Evolutionary conservation across 2,329 filamentous ascomycete species (phyloP).

Genomic region (Monosporascus sp.): DNA sequence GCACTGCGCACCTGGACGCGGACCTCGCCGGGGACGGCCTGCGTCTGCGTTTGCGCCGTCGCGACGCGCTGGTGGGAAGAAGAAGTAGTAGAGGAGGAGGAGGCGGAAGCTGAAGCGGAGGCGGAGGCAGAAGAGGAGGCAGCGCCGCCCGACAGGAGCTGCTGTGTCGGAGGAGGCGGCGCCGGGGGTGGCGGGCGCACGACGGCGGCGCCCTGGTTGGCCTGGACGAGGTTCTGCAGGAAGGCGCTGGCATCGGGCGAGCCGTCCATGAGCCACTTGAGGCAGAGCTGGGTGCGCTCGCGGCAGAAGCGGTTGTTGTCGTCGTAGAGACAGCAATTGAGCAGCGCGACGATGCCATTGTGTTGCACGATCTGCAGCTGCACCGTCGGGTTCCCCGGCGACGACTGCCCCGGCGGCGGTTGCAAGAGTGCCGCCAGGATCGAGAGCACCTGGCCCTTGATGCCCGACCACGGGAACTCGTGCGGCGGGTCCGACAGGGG

Average conservation of each 20-base stretch:
- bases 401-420: slow-evolving; percentile 60
- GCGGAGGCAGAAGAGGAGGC: slow-evolving; percentile 17
- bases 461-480: slow-evolving; percentile 62
- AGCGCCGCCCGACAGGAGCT: slow-evolving; percentile 8
- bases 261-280: slow-evolving; percentile 77
- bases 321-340: slow-evolving; percentile 87
- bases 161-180: slow-evolving; percentile 25
- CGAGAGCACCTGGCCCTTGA: slow-evolving; percentile 88
- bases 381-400: slow-evolving; percentile 64
- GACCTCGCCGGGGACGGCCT: slow-evolving; percentile 52
- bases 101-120: slow-evolving; percentile 19
- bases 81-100: slow-evolving; percentile 8
- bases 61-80: slow-evolving; percentile 26
- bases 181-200: slow-evolving; percentile 20
- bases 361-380: slow-evolving; percentile 83
- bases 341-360: slow-evolving; percentile 78
- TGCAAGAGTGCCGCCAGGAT: slow-evolving; percentile 86
- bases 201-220: slow-evolving; percentile 16
- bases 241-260: slow-evolving; percentile 68
- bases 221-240: slow-evolving; percentile 55
- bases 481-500: slow-evolving; percentile 58
- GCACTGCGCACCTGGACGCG: slow-evolving; percentile 45
- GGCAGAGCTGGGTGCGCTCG: slow-evolving; percentile 80
- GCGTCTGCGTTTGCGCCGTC: slow-evolving; percentile 41
- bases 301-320: slow-evolving; percentile 92